These are phyloP conservation scores for Petasospora fabianii DNA, from an alignment of 1,139 yeast species.

Conservation along the genomic window DNA sequence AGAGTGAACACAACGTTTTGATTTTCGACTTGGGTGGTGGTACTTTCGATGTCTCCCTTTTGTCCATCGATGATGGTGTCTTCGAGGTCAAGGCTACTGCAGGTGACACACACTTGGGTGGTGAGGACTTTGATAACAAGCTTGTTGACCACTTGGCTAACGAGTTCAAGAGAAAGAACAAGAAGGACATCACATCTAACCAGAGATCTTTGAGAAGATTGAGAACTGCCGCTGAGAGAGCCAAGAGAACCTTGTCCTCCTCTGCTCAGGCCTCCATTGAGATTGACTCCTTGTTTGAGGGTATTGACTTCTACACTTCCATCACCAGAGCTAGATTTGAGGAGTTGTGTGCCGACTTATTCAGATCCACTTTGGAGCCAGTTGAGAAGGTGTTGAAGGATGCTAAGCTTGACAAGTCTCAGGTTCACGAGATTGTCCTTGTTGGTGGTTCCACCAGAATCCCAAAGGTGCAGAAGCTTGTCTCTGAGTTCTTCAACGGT, in stretches of 20 bases:
- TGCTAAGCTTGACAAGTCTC: constrained; percentile 70
- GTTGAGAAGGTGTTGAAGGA: constrained; percentile 82
- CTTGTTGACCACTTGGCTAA: constrained; percentile 69
- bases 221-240: constrained; percentile 89
- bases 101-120: constrained; percentile 98
- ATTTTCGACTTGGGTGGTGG: constrained; percentile 98
- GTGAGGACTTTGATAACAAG: constrained; percentile 87
- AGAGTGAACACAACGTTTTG: constrained; percentile 79
- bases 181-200: constrained; percentile 65
- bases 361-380: constrained; percentile 79
- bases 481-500: constrained; percentile 83
- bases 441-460: constrained; percentile 94
- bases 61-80: constrained; percentile 92
- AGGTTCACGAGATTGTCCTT: constrained; percentile 77
- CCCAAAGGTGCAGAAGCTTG: constrained; percentile 84
- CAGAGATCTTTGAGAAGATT: constrained; percentile 83
- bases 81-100: constrained; percentile 97
- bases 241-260: constrained; percentile 82
- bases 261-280: constrained; percentile 83
- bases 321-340: constrained; percentile 89
- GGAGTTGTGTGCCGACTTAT: constrained; percentile 76
- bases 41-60: constrained; percentile 93
- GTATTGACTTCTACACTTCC: constrained; percentile 76
- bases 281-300: constrained; percentile 77
- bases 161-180: constrained; percentile 81